These are phyloP conservation scores for Closterium sp. DNA, from an alignment of 139 green algal species.

Conservation along the genomic window DNA sequence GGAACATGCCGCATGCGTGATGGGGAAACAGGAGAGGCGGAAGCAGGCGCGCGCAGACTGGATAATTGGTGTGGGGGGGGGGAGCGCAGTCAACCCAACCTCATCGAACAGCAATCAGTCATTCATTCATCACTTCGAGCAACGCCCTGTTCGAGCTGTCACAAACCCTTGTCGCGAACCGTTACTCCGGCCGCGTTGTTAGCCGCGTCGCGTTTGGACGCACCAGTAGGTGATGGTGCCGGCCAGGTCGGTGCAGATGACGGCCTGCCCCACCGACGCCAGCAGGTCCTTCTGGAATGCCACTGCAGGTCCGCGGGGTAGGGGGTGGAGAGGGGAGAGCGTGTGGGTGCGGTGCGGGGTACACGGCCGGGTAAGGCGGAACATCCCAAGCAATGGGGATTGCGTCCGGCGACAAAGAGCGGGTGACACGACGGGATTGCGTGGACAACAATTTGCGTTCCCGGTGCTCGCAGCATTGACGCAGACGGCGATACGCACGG, in stretches of 20 bases:
- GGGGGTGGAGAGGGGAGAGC: background rate
- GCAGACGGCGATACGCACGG: background rate
- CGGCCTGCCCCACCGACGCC: conserved; percentile 20
- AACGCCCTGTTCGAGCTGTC: background rate
- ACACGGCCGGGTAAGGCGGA: background rate
- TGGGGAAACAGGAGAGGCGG: background rate
- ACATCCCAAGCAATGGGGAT: background rate
- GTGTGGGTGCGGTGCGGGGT: background rate
- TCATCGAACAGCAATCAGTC: background rate
- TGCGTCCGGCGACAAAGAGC: background rate
- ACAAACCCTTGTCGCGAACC: background rate
- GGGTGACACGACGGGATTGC: background rate
- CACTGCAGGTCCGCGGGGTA: background rate
- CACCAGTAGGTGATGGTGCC: conserved; percentile 38
- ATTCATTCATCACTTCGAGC: background rate
- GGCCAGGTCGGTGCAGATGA: conserved; percentile 36
- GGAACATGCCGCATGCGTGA: background rate
- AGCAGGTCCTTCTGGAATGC: conserved; percentile 34
- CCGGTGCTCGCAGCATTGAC: background rate
- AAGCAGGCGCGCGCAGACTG: background rate
- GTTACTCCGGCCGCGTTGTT: background rate
- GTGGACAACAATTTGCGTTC: no score
- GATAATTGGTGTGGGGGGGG: background rate
- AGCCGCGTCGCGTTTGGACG: background rate
- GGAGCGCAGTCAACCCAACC: background rate